Conservation (phyloP, 2,329 filamentous ascomycete genomes). For the Leptographium procerum region DNA sequence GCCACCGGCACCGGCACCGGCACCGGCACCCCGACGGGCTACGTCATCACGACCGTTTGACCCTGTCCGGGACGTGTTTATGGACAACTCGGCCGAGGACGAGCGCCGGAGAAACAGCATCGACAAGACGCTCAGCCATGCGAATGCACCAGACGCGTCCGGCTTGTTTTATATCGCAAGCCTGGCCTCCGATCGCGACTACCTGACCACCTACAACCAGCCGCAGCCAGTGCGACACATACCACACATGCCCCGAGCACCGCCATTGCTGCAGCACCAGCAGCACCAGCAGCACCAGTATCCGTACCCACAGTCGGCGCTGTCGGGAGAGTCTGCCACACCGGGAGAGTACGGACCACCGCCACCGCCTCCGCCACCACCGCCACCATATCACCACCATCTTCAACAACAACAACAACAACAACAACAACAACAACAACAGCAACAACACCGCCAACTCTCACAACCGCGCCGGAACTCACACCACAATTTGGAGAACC, state of each 20-base stretch:
- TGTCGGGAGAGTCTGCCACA: background rate
- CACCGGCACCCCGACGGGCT: constrained; percentile 3
- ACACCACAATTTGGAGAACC: constrained; percentile 1
- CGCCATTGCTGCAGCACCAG: constrained; percentile 1
- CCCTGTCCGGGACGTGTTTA: constrained; percentile 31
- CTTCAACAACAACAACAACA: background rate
- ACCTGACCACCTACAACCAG: constrained; percentile 4
- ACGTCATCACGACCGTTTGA: constrained; percentile 31
- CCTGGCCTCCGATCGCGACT: constrained; percentile 7
- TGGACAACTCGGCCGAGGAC: constrained; percentile 13
- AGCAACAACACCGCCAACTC: constrained; percentile 4
- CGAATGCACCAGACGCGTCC: background rate
- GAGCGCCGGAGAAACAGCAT: background rate
- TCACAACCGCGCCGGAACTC: background rate
- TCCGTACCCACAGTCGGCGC: background rate
- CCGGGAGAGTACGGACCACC: constrained; percentile 3
- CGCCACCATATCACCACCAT: background rate
- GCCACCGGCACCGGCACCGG: background rate
- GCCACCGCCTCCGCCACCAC: constrained; percentile 5
- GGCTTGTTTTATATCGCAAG: constrained; percentile 10
- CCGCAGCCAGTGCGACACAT: constrained; percentile 3
- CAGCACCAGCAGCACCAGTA: background rate
- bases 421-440: background rate
- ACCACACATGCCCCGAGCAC: constrained; percentile 2
- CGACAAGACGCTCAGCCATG: constrained; percentile 1